phyloP scores from a whole-genome alignment of 192 early-diverging fungal genomes.

The Irineochytrium annulatum region DNA sequence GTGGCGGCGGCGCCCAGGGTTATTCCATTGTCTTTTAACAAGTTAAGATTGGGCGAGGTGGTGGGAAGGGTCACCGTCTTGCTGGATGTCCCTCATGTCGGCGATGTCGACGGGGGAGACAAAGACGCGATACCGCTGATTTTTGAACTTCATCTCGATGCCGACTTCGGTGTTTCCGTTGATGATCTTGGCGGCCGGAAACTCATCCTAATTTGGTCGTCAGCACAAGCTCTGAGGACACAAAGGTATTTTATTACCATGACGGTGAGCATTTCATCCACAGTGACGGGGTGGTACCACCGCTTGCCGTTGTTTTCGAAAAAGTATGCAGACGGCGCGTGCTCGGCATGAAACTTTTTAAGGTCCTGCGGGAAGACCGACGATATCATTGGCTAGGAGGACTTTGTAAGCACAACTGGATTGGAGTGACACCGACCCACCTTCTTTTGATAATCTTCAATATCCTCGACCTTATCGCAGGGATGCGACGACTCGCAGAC shows the following conservation, averaged over 20 bases:
- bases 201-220: slow-evolving; percentile 28
- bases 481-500: neutral
- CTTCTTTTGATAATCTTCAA: slow-evolving; percentile 28
- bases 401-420: too few species aligned
- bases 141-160: slow-evolving; percentile 76
- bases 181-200: slow-evolving; percentile 71
- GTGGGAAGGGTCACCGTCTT: slow-evolving; percentile 6
- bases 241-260: slow-evolving; percentile 21
- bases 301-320: slow-evolving; percentile 47
- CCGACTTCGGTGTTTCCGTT: slow-evolving; percentile 81
- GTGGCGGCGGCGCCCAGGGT: slow-evolving; percentile 61
- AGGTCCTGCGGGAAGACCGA: slow-evolving; percentile 29
- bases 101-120: slow-evolving; percentile 65
- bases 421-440: too few species aligned
- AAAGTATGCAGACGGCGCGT: slow-evolving; percentile 35
- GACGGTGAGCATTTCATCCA: slow-evolving; percentile 23
- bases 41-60: neutral
- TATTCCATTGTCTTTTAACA: slow-evolving; percentile 24
- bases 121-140: slow-evolving; percentile 55
- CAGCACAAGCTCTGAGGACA: neutral
- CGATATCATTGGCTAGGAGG: slow-evolving; percentile 10
- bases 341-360: slow-evolving; percentile 1
- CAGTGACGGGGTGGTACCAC: slow-evolving; percentile 48
- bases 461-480: slow-evolving; percentile 21
- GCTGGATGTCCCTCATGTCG: slow-evolving; percentile 56